These are phyloP conservation scores for Sporothrix mexicana DNA, from an alignment of 2,329 filamentous ascomycete species.

Conservation along the genomic window DNA sequence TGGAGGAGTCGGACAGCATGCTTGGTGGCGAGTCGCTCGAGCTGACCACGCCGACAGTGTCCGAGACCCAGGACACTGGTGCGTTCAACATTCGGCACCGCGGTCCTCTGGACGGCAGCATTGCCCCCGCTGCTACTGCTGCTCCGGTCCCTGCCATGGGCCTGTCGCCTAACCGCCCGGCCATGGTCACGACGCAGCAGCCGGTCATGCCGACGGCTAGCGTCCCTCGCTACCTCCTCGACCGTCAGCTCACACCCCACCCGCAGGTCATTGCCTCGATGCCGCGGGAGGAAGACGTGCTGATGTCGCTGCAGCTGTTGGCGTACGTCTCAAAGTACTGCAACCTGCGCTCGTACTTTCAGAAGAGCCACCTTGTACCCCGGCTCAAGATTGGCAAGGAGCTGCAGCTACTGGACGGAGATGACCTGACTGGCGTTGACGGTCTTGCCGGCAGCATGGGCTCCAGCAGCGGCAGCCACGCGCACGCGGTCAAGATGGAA, in stretches of 20 bases:
- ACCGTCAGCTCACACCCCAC: slow-evolving; percentile 71
- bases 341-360: slow-evolving; percentile 93
- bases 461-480: background rate
- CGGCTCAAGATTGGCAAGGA: slow-evolving; percentile 89
- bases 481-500: slow-evolving; percentile 10
- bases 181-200: slow-evolving; percentile 73
- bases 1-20: slow-evolving; percentile 81
- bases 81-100: slow-evolving; percentile 95
- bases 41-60: slow-evolving; percentile 76
- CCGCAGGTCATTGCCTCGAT: slow-evolving; percentile 84
- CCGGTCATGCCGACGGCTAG: slow-evolving; percentile 73
- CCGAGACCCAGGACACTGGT: slow-evolving; percentile 83
- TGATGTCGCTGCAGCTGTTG: slow-evolving; percentile 96
- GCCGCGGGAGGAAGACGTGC: slow-evolving; percentile 94
- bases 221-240: slow-evolving; percentile 79
- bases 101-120: slow-evolving; percentile 81
- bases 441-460: background rate
- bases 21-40: slow-evolving; percentile 76
- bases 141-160: slow-evolving; percentile 66
- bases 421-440: slow-evolving; percentile 49
- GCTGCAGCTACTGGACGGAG: slow-evolving; percentile 77
- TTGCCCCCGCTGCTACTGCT: slow-evolving; percentile 55
- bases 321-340: slow-evolving; percentile 99
- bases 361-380: slow-evolving; percentile 91
- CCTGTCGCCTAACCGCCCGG: slow-evolving; percentile 74